Conservation (phyloP, 202 grass and related monocot genomes). For the Digitaria exilis region DNA sequence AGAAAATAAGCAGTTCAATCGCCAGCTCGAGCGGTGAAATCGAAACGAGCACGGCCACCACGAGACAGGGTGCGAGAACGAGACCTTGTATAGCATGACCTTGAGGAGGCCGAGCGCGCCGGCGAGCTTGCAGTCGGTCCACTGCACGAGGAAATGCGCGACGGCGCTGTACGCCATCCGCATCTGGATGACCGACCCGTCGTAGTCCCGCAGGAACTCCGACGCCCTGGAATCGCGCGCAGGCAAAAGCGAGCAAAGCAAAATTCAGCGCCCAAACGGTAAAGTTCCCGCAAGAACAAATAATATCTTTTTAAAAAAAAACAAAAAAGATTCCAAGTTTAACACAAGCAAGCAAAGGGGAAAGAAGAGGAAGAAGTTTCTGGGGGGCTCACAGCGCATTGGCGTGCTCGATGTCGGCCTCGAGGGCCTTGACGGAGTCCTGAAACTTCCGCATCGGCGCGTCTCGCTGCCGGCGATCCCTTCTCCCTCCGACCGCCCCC, state of each 20-base stretch:
- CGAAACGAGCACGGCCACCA: background rate
- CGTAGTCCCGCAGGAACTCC: conserved; percentile 64
- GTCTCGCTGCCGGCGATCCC: background rate
- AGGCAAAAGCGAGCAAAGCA: background rate
- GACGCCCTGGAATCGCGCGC: conserved; percentile 45
- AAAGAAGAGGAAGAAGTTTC: background rate
- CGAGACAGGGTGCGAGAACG: background rate
- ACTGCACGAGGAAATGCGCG: conserved; percentile 75
- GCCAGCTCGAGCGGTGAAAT: background rate
- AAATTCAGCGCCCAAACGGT: background rate
- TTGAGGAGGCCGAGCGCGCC: conserved; percentile 71
- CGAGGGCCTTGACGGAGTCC: conserved; percentile 62
- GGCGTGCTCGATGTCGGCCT: conserved; percentile 76
- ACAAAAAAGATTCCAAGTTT: background rate
- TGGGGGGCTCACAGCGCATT: conserved; percentile 57
- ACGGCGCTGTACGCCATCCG: conserved; percentile 71
- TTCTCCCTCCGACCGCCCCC: background rate
- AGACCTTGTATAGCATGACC: conserved; percentile 67
- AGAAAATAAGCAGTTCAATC: background rate
- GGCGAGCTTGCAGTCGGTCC: conserved; percentile 72
- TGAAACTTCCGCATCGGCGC: conserved; percentile 62
- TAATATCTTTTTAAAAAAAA: background rate
- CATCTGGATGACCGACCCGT: conserved; percentile 74
- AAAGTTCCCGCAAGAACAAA: background rate
- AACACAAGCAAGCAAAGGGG: background rate